Evolutionary conservation across 768 basidiomycete genomes (phyloP), one percentile per base, ranked within the genome.

Genomic region (Pisolithus marmoratus): DNA sequence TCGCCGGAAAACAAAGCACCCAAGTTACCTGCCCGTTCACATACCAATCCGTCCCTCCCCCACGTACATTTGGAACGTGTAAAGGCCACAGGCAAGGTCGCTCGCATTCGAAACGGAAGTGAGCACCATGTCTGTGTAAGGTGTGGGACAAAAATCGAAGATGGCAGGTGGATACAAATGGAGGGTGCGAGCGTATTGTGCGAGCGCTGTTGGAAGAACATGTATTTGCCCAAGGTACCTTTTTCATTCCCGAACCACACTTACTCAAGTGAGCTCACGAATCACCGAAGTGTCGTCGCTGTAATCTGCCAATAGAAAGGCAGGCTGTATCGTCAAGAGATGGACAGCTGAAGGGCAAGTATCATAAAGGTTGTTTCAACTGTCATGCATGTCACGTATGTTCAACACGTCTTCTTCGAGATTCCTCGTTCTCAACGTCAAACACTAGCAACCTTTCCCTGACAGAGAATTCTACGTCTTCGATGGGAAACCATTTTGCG

Each of bases 291-390:
- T 96, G 94, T 63, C 89, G 93, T 31, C 79, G 93, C 42, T 97
- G 94, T 66, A 82, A 81, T 61, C 63, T 84, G 20, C 85, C 90
- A 0, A 96, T 97, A 42, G 94, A 96, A 72, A 91, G 83, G 54
- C 85, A 87, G 58, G 94, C 93, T 20, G 89, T 97, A 20, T 93
- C 89, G 20, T 90, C 87, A 5, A 82, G 87, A 12, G 94, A 97
- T 62, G 94, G 94, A 2, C 94, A 95, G 68, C 76, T 97, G 44
- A 94, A 94, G 68, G 94, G 94, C 54, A 97, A 97, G 67, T 95
- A 94, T 68, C 94, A 95, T 63, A 81, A 82, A 53, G 83, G 84
- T 37, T 97, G 94, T 70, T 97, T 97, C 65, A 90, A 85, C 59
- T 97, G 94, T 70, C 75, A 82, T 54, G 80, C 73, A 3, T 96